Conservation (phyloP, 164 flowering plant species). For the Berberis vulgaris region DNA sequence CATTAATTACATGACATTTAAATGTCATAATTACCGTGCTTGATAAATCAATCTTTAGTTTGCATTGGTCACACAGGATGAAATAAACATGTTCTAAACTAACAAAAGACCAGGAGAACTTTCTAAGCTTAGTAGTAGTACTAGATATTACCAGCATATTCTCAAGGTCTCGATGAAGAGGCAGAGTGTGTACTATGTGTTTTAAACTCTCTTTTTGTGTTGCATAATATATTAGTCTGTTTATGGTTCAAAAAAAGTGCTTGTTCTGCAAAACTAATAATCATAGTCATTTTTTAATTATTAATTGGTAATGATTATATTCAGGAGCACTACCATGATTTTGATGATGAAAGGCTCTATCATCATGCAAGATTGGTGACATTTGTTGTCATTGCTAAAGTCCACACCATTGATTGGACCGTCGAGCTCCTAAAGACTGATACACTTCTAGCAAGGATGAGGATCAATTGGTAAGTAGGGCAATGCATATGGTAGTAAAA, state of each 20-base stretch:
- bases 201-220: too few species aligned
- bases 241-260: too few species aligned
- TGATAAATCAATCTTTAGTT: background rate
- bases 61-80: background rate
- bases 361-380: constrained; percentile 37
- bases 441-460: constrained; percentile 29
- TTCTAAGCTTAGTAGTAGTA: too few species aligned
- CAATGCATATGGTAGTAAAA: background rate
- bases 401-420: constrained; percentile 46
- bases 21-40: background rate
- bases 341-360: constrained; percentile 38
- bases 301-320: background rate
- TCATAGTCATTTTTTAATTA: background rate
- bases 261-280: background rate
- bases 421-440: constrained; percentile 41
- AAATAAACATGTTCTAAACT: background rate
- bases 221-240: background rate
- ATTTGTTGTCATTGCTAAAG: constrained; percentile 40
- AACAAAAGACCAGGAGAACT: too few species aligned
- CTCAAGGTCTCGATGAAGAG: too few species aligned
- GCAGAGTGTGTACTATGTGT: too few species aligned
- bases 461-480: constrained; percentile 24
- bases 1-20: background rate
- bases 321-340: constrained; percentile 25
- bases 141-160: too few species aligned